Percentiles rank a stretch among this genome's conserved stretches.
phyloP scores from a whole-genome alignment of 306 rosid genomes.

The Rosa chinensis region DNA sequence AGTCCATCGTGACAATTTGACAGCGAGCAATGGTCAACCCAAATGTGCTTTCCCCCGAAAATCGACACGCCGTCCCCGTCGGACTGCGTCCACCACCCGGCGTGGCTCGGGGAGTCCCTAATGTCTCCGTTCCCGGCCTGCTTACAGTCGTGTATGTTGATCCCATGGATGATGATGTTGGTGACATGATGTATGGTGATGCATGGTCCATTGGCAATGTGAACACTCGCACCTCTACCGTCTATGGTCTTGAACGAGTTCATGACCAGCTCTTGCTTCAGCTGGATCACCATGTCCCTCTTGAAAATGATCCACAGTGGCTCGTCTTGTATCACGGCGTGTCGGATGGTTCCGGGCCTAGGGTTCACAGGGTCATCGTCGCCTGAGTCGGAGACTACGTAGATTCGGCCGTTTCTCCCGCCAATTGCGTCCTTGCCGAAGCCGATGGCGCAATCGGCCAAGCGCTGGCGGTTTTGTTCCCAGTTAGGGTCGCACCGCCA shows the following conservation, averaged over 20 bases:
- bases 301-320: conserved; percentile 85
- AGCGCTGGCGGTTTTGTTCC: conserved; percentile 66
- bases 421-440: conserved; percentile 85
- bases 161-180: conserved; percentile 78
- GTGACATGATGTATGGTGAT: conserved; percentile 64
- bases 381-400: conserved; percentile 58
- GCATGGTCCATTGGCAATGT: conserved; percentile 77
- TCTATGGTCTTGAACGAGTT: conserved; percentile 89
- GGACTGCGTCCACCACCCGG: conserved; percentile 69
- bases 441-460: conserved; percentile 87
- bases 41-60: conserved; percentile 49
- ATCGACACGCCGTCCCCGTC: conserved; percentile 88
- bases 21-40: conserved; percentile 86
- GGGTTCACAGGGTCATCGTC: conserved; percentile 76
- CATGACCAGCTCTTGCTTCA: conserved; percentile 66
- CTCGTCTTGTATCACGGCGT: conserved; percentile 80
- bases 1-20: conserved; percentile 81
- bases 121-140: conserved; percentile 57
- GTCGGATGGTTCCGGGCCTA: conserved; percentile 64
- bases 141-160: conserved; percentile 80
- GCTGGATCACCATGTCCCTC: conserved; percentile 73
- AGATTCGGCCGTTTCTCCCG: conserved; percentile 65
- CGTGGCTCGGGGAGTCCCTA: conserved; percentile 67
- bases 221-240: conserved; percentile 90
- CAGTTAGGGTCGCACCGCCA: conserved; percentile 83